Evolutionary conservation across 257 asterid species (phyloP), one percentile per base, ranked within the genome.

Genomic region (Solanum commersonii): DNA sequence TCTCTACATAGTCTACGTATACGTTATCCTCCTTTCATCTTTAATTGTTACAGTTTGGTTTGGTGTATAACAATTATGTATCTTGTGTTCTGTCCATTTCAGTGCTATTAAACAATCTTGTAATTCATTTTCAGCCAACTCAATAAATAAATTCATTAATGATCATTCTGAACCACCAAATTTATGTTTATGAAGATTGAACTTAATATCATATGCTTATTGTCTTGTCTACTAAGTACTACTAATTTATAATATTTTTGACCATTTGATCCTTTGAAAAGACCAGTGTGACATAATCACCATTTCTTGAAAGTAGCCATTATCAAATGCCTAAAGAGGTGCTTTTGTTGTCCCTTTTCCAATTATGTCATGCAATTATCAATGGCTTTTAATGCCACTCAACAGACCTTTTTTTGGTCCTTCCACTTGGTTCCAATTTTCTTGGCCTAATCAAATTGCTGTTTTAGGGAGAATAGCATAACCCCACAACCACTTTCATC

Each of bases 271-370:
- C 85, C 85, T 88, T 84, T 11, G 89, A 88, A 89, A 88, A 83
- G 88, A 67, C 86, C 84, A 60, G 33, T 34, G 82, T 85, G 38
- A 91, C 49, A 89, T 84, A 71, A 91, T 90, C 85, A 74, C 70
- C 89, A 89, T 84, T 56, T 85, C 76, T 74, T 82, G n/a, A 82
- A 82, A 82, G 29, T 29, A 5, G 18, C 70, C 86, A 82, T 33
- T 63, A 88, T 90, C 83, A 83, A 44, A 63, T 74, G 87, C 78
- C 91, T 65, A 90, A 90, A 90, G 88, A 86, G 38, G 81, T 85
- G 38, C n/a, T 86, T 74, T 89, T 84, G 22, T 86, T 83, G 87
- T 20, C 70, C 84, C 83, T 60, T 88, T 86, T 88, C 18, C 29
- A 87, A 44, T 67, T 84, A 38, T 83, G 77, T 87, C 79, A 35